Evolutionary conservation across 75 land plant species (phyloP).

Genomic region (Selaginella tamariscina): DNA sequence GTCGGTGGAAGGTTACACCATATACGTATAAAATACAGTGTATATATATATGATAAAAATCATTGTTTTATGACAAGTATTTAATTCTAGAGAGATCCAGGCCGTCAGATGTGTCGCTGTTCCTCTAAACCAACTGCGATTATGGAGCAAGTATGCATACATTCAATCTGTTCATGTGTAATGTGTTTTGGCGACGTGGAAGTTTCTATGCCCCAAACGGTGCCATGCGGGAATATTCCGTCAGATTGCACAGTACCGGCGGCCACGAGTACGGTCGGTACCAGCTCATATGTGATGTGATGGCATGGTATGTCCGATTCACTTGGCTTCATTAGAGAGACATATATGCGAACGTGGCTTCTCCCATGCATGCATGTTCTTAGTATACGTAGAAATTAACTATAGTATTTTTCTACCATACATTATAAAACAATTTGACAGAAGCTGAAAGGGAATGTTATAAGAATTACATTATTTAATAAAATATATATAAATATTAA

Average conservation of each 20-base stretch:
- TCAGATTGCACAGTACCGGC: neutral
- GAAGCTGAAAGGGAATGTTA: neutral
- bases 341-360: neutral
- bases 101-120: too few relatives aligned
- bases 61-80: too few relatives aligned
- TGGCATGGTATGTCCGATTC: neutral
- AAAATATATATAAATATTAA: neutral
- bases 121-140: too few relatives aligned
- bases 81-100: too few relatives aligned
- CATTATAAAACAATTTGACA: neutral
- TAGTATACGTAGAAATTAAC: neutral
- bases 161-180: too few relatives aligned
- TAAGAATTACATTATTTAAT: neutral
- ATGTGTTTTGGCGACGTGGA: conserved; percentile 4
- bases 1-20: too few relatives aligned
- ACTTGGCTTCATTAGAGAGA: neutral
- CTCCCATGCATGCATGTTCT: neutral
- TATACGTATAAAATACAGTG: too few relatives aligned
- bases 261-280: neutral
- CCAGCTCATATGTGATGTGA: neutral
- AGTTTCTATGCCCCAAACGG: neutral
- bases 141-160: too few relatives aligned
- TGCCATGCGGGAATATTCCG: neutral
- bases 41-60: too few relatives aligned
- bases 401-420: neutral